Evolutionary conservation across 1,139 yeast species (phyloP), one percentile per base, ranked within the genome.

Genomic region (Geotrichum restrictum): DNA sequence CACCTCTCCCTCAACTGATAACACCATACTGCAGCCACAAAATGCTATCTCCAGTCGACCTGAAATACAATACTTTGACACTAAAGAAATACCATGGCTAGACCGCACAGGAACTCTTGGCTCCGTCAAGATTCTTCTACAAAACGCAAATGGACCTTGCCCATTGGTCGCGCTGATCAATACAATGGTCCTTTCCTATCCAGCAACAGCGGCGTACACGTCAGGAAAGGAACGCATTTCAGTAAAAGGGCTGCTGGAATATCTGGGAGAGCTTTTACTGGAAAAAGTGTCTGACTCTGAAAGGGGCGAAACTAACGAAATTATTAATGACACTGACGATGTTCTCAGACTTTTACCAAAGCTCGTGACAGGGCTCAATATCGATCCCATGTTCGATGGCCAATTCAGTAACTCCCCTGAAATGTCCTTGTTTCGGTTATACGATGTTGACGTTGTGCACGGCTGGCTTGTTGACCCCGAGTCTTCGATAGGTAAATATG

Each of bases 121-220:
- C 10, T n/a, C 39, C n/a, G 51, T 49, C 40, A 60, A 66, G n/a
- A 80, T 89, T 36, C 69, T 91, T n/a, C 69, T 88, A 18, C 97
- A 91, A 68, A 87, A 87, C 58, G 75, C 69, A 45, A 88, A 89
- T 62, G 97, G 96, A 0, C 96, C 96, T 0, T 89, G 96, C 64
- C 95, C 96, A 1, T 69, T 91, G 42, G 78, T 89, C n/a, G 91
- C 96, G 0, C 70, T 91, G 42, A 76, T 83, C 49, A 91, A 91
- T 65, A 79, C 89, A 0, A 65, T 88, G 29, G 66, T 76, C 6
- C 59, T 77, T 22, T 52, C 58, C 27, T 68, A 60, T 33, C 52
- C 59, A 6, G 57, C 51, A 38, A 46, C 58, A 1, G 54, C 61
- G 7, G 49, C 43, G 14, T 67, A 43, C 44, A 56, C 59, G n/a